A percentile compares a stretch with the other conserved stretches of the same genome.
These are phyloP conservation scores for Boletus mariae DNA, from an alignment of 1,284 basidiomycete species.

Conservation along the genomic window DNA sequence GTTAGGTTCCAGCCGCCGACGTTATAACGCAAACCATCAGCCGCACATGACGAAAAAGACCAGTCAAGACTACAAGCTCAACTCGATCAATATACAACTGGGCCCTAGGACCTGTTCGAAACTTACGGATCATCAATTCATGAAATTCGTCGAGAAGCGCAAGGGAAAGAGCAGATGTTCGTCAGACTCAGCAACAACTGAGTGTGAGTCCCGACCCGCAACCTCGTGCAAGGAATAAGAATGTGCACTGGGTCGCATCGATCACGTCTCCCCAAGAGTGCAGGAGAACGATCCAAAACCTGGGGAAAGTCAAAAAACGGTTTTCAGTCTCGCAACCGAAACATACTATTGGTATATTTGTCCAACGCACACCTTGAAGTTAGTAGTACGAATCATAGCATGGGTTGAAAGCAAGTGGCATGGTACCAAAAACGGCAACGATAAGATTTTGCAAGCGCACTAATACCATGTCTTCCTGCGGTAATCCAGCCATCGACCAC, in stretches of 20 bases:
- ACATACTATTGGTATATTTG: background rate
- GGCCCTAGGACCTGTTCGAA: constrained; percentile 1
- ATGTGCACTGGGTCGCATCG: background rate
- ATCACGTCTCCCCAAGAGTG: background rate
- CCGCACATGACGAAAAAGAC: constrained; percentile 5
- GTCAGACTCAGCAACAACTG: background rate
- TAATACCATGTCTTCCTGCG: constrained; percentile 45
- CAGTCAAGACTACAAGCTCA: constrained; percentile 1
- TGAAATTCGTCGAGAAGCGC: background rate
- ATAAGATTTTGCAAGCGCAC: constrained; percentile 9
- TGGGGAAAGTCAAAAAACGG: background rate
- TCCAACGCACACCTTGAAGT: background rate
- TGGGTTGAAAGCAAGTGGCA: too few species aligned
- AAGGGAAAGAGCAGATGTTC: background rate
- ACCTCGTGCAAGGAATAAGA: background rate
- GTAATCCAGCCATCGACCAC: constrained; percentile 52
- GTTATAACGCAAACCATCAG: constrained; percentile 15
- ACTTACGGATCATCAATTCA: constrained; percentile 3
- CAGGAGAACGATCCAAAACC: background rate
- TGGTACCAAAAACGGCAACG: constrained; percentile 6
- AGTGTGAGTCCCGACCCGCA: background rate
- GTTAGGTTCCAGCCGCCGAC: constrained; percentile 11
- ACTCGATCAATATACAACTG: background rate
- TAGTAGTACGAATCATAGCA: too few species aligned
- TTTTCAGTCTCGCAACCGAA: background rate